Base-by-base conservation (phyloP, 345 rosid species). In the Eucalyptus brandiana region DNA sequence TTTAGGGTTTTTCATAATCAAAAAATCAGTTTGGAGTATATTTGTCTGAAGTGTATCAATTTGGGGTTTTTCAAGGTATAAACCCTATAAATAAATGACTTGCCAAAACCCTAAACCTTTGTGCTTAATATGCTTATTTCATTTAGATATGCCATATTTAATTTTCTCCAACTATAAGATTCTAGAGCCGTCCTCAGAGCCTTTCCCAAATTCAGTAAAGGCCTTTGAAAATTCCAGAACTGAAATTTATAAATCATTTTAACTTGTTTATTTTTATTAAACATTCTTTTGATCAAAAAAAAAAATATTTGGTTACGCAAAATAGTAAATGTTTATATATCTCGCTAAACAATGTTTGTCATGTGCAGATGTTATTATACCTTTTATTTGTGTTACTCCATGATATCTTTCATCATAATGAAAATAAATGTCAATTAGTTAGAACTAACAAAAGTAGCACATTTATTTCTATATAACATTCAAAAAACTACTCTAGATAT, bases 11-110 rank as follows among this genome's bases (percentile, higher is more conserved):
- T 53, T 53, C 9, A 53, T 53, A 1, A 51, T 16, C 0, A 51
- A 51, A 51, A 51, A 51, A 7, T 51, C 2, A 53, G 4, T 53
- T 53, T 53, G 0, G 4, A 2, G 4, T 53, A 53, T 1, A 56
- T 9, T 56, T 56, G 12, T 2, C 30, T 2, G 13, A 56, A 56
- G 28, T 56, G 30, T 56, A 56, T 56, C 6, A 9, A 1, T 56
- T 23, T 56, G 2, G 1, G 6, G 0, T 18, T 51, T 18, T 54
- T 23, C 9, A 24, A 24, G 0, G 1, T 56, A 56, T 24, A 4
- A 56, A 23, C 1, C 2, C 13, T 53, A 53, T 53, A n/a, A 30
- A 67, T 67, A 32, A 67, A 16, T 32, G 23, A 67, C 80, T 0
- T 67, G 40, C 21, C 40, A 67, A 67, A 67, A 16, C 42, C 80